Evolutionary conservation across 768 basidiomycete genomes (phyloP).

Genomic region (Leccinum incarnatum): DNA sequence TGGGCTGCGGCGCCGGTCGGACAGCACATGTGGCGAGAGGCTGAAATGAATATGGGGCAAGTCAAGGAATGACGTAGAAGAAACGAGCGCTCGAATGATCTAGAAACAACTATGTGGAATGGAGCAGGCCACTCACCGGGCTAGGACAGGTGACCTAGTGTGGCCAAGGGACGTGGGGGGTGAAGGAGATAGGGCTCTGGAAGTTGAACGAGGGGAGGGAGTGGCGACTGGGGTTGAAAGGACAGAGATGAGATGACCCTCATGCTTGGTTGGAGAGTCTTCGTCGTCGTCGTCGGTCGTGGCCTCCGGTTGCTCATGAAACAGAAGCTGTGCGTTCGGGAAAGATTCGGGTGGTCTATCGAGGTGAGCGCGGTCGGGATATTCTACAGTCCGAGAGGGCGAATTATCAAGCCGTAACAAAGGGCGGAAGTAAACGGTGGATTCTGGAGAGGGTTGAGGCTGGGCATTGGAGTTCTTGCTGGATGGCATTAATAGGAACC

Average conservation of each 20-base stretch:
- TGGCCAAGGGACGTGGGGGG: slow-evolving; percentile 21
- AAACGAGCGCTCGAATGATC: slow-evolving; percentile 3
- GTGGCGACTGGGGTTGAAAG: slow-evolving; percentile 9
- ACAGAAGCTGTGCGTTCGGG: slow-evolving; percentile 6
- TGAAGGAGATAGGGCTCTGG: slow-evolving; percentile 12
- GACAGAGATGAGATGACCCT: slow-evolving; percentile 22
- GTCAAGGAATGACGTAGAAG: slow-evolving; percentile 11
- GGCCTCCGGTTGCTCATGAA: slow-evolving; percentile 8
- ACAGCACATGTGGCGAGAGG: slow-evolving; percentile 22
- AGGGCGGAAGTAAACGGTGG: slow-evolving; percentile 24
- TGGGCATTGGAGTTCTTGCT: slow-evolving; percentile 24
- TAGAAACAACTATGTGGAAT: neutral
- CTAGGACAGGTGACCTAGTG: slow-evolving; percentile 31
- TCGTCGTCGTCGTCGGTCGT: slow-evolving; percentile 25
- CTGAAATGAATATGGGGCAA: slow-evolving; percentile 13
- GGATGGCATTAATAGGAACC: slow-evolving; percentile 31
- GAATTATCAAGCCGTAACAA: slow-evolving; percentile 34
- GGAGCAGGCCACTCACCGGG: slow-evolving; percentile 23
- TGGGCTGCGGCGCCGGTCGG: neutral
- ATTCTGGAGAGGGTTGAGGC: slow-evolving; percentile 19
- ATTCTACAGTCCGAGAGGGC: slow-evolving; percentile 19
- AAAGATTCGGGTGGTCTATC: slow-evolving; percentile 12
- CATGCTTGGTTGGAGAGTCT: slow-evolving; percentile 25
- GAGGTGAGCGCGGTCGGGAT: slow-evolving; percentile 1
- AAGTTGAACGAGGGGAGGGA: slow-evolving; percentile 13